A percentile compares a stretch with the other conserved stretches of the same genome.
Conservation (phyloP, 2,329 filamentous ascomycete genomes). For the Lachnellula hyalina region DNA sequence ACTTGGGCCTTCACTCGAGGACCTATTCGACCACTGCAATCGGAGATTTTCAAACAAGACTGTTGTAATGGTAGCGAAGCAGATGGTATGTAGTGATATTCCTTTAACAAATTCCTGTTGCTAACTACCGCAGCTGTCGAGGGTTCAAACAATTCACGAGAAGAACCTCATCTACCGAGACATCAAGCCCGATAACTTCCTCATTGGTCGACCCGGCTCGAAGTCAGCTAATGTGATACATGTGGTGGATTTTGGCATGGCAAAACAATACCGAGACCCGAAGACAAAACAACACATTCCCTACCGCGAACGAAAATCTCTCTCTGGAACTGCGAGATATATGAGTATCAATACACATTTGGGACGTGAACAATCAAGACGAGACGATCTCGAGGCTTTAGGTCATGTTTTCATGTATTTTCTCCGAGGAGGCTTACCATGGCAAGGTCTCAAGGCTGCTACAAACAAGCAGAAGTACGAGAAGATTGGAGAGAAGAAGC, state of each 20-base stretch:
- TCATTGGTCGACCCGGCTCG: slow-evolving; percentile 85
- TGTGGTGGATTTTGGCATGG: slow-evolving; percentile 99
- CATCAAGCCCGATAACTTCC: slow-evolving; percentile 99
- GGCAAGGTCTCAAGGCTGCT: slow-evolving; percentile 68
- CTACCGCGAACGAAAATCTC: slow-evolving; percentile 91
- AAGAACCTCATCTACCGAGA: slow-evolving; percentile 99
- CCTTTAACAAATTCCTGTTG: background rate
- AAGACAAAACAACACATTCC: slow-evolving; percentile 99
- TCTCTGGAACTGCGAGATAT: slow-evolving; percentile 94
- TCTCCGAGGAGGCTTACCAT: slow-evolving; percentile 63
- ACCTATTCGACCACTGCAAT: slow-evolving; percentile 96
- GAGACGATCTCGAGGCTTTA: slow-evolving; percentile 89
- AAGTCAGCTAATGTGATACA: slow-evolving; percentile 98
- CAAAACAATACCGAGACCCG: slow-evolving; percentile 97
- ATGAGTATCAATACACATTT: slow-evolving; percentile 99
- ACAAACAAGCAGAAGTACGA: slow-evolving; percentile 97
- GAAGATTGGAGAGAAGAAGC: slow-evolving; percentile 99
- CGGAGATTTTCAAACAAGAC: slow-evolving; percentile 95
- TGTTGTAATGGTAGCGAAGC: slow-evolving; percentile 97
- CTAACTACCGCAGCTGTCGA: slow-evolving; percentile 59
- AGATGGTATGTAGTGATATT: slow-evolving; percentile 63
- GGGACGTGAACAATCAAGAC: slow-evolving; percentile 88
- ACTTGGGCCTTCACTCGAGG: slow-evolving; percentile 88
- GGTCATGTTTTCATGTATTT: slow-evolving; percentile 75
- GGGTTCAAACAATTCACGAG: slow-evolving; percentile 91